Evolutionary conservation across 306 rosid genomes (phyloP).

Genomic region (Lathyrus tuberosus): DNA sequence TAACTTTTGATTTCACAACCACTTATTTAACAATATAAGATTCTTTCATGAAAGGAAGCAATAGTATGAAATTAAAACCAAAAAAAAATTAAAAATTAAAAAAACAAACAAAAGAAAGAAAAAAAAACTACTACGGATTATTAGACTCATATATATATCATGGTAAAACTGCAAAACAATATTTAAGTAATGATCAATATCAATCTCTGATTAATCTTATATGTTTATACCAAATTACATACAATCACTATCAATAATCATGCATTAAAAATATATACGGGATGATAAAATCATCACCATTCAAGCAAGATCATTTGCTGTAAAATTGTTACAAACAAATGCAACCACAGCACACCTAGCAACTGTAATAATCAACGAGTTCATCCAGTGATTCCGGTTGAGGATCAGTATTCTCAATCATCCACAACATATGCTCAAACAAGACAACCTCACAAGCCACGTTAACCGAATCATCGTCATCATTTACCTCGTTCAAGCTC

Average conservation of each 20-base stretch:
- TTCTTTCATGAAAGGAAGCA: no score
- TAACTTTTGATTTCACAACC: no score
- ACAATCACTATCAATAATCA: not conserved
- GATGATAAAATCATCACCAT: not conserved
- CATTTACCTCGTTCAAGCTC: constrained; percentile 3
- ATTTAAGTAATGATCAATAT: not conserved
- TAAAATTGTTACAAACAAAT: not conserved
- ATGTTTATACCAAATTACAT: not conserved
- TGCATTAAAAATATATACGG: not conserved
- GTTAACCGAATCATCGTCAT: constrained; percentile 36
- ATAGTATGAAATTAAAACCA: no score
- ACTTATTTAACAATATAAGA: no score
- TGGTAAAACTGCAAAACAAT: not conserved
- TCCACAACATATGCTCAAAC: constrained; percentile 82
- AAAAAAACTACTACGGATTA: no score
- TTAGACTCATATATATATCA: not conserved
- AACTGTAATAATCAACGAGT: constrained; percentile 47
- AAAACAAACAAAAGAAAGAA: no score
- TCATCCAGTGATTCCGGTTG: constrained; percentile 71
- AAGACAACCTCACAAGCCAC: constrained; percentile 80
- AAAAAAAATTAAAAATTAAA: no score
- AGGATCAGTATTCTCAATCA: constrained; percentile 78
- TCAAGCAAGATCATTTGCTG: not conserved
- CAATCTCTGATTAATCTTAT: not conserved
- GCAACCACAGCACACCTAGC: not conserved